phyloP scores from a whole-genome alignment of 768 basidiomycete species.

The Hygrocybe coccinea region DNA sequence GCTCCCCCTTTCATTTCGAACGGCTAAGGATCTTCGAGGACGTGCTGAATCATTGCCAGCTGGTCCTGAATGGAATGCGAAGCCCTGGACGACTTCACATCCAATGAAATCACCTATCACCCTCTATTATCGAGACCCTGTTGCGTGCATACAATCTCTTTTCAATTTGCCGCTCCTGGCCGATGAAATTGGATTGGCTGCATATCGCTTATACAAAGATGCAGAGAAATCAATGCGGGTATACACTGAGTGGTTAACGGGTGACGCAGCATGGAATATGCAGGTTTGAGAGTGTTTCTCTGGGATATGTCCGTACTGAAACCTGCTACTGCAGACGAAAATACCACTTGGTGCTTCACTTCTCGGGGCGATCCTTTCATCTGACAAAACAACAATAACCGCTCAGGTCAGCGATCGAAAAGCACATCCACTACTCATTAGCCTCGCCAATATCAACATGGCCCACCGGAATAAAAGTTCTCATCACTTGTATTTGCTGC shows the following conservation, averaged over 20 bases:
- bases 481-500: conserved; percentile 15
- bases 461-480: conserved; percentile 12
- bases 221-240: conserved; percentile 10
- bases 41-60: conserved; percentile 25
- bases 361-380: conserved; percentile 14
- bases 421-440: too few species aligned
- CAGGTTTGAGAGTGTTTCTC: conserved; percentile 9
- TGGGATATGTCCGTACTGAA: not conserved
- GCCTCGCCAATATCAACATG: conserved; percentile 15
- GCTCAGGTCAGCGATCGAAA: conserved; percentile 12
- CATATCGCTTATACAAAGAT: conserved; percentile 10
- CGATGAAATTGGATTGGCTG: conserved; percentile 24
- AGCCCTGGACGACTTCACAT: conserved; percentile 10
- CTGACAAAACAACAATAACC: conserved; percentile 21
- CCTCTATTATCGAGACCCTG: conserved; percentile 29
- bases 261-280: conserved; percentile 21
- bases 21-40: conserved; percentile 24
- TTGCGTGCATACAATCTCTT: conserved; percentile 16
- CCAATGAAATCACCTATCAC: conserved; percentile 20
- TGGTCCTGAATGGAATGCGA: conserved; percentile 24
- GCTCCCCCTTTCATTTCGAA: conserved; percentile 21
- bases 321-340: conserved; percentile 7
- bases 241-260: conserved; percentile 22
- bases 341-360: conserved; percentile 16
- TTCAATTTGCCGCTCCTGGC: conserved; percentile 22